A percentile compares a stretch with the other conserved stretches of the same genome.
phyloP scores from a whole-genome alignment of 2,329 filamentous ascomycete genomes.

The Arthroderma sp. region DNA sequence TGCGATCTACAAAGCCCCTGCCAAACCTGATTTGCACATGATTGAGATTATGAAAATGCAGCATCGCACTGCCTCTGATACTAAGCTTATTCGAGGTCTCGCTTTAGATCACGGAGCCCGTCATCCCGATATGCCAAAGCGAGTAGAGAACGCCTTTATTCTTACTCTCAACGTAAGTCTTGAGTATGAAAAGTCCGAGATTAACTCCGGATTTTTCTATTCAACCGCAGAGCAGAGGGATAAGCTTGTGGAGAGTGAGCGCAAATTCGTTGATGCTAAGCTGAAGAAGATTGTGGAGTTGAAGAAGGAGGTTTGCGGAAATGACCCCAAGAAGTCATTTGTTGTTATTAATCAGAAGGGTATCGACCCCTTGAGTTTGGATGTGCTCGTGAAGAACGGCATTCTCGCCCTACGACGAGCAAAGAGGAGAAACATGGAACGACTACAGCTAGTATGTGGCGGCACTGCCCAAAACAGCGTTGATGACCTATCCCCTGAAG shows the following conservation, averaged over 20 bases:
- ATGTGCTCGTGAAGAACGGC: constrained; percentile 94
- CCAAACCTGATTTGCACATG: constrained; percentile 97
- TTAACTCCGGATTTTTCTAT: constrained; percentile 99
- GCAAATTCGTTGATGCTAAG: constrained; percentile 90
- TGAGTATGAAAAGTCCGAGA: constrained; percentile 98
- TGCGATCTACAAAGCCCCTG: constrained; percentile 76
- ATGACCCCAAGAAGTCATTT: constrained; percentile 86
- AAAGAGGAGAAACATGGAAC: constrained; percentile 98
- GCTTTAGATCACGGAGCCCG: constrained; percentile 90
- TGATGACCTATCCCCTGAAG: constrained; percentile 75
- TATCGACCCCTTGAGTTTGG: constrained; percentile 89
- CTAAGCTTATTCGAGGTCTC: constrained; percentile 84
- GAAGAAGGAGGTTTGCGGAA: constrained; percentile 94
- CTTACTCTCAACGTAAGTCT: constrained; percentile 91
- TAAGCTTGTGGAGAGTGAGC: constrained; percentile 95
- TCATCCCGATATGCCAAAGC: constrained; percentile 97
- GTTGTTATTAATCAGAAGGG: constrained; percentile 99
- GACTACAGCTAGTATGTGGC: constrained; percentile 86
- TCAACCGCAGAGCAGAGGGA: constrained; percentile 92
- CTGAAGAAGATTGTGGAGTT: constrained; percentile 93
- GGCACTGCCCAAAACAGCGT: constrained; percentile 90
- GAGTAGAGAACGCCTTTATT: constrained; percentile 89
- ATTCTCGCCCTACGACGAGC: constrained; percentile 88
- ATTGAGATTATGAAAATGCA: constrained; percentile 99
- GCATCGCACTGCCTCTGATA: constrained; percentile 90